These are phyloP conservation scores for Paramecium biaurelia DNA, from an alignment of 73 alveolate genomes.

Conservation along the genomic window DNA sequence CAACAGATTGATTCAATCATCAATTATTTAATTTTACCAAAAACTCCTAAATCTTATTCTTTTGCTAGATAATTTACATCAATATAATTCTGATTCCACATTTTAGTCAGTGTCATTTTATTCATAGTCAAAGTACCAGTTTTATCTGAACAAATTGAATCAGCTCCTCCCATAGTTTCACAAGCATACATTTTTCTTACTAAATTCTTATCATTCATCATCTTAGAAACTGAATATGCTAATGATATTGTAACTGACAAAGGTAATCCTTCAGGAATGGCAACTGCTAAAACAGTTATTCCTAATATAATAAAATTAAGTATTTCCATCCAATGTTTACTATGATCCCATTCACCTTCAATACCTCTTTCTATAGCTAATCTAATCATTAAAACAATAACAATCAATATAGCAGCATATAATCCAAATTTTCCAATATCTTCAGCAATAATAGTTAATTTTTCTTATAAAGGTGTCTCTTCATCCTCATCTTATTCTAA, in stretches of 20 bases:
- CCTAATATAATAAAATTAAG: conserved; percentile 71
- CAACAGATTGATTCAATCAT: conserved; percentile 14
- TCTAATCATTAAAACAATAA: conserved; percentile 77
- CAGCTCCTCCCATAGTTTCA: conserved; percentile 92
- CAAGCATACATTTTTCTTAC: conserved; percentile 81
- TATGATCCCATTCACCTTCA: conserved; percentile 60
- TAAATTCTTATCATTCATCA: conserved; percentile 77
- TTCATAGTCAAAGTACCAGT: conserved; percentile 82
- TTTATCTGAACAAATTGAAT: conserved; percentile 76
- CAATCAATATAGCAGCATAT: conserved; percentile 84
- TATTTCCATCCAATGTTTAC: conserved; percentile 61
- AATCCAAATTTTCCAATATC: conserved; percentile 91
- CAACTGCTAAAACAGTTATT: conserved; percentile 76
- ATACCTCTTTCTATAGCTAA: conserved; percentile 68
- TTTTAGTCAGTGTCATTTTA: conserved; percentile 65
- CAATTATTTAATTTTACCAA: neutral
- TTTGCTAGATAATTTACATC: conserved; percentile 26
- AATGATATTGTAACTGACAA: conserved; percentile 76
- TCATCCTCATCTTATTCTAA: conserved; percentile 56
- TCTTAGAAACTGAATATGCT: conserved; percentile 75
- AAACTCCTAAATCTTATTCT: neutral
- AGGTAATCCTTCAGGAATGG: conserved; percentile 85
- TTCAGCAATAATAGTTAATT: conserved; percentile 91
- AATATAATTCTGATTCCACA: conserved; percentile 46
- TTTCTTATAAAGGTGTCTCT: conserved; percentile 90